Conservation (phyloP, 805 yeast species). For the baker's yeast (Saccharomyces cerevisiae) region DNA sequence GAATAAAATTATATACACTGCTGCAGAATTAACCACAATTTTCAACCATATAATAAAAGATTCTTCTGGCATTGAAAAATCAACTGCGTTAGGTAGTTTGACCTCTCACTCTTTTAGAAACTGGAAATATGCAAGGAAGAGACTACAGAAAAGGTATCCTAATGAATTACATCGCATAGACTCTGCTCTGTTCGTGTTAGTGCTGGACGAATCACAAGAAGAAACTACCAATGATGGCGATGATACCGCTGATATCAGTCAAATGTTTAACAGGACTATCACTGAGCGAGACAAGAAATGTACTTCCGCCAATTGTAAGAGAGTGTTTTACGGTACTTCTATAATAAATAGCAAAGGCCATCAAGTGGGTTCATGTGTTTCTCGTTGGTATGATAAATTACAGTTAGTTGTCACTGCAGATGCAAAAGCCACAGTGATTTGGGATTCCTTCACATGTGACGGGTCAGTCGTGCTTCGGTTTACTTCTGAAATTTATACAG, state of each 20-base stretch:
- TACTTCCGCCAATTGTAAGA: conserved; percentile 37
- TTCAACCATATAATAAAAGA: conserved; percentile 62
- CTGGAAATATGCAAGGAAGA: conserved; percentile 69
- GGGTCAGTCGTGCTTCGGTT: conserved; percentile 86
- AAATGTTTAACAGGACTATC: conserved; percentile 2
- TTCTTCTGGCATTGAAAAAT: conserved; percentile 49
- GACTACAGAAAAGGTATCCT: conserved; percentile 34
- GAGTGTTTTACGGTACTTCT: conserved; percentile 77
- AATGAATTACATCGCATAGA: conserved; percentile 46
- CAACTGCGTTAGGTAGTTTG: conserved; percentile 67
- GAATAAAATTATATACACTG: conserved; percentile 57
- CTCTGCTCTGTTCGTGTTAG: conserved; percentile 70
- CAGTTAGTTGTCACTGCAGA: conserved; percentile 78
- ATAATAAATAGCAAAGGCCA: conserved; percentile 62
- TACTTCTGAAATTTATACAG: conserved; percentile 84
- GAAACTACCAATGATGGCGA: conserved; percentile 41
- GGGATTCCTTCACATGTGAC: conserved; percentile 87
- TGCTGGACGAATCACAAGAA: conserved; percentile 60
- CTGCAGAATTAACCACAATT: conserved; percentile 56
- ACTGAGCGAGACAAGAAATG: neutral
- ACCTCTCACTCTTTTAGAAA: conserved; percentile 79
- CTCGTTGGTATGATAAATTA: conserved; percentile 88
- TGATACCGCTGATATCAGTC: conserved; percentile 14
- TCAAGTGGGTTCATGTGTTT: conserved; percentile 87
- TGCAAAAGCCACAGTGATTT: conserved; percentile 83